A percentile compares a stretch with the other conserved stretches of the same genome.
These are phyloP conservation scores for Inosperma sp. DNA, from an alignment of 768 basidiomycete species.

Conservation along the genomic window DNA sequence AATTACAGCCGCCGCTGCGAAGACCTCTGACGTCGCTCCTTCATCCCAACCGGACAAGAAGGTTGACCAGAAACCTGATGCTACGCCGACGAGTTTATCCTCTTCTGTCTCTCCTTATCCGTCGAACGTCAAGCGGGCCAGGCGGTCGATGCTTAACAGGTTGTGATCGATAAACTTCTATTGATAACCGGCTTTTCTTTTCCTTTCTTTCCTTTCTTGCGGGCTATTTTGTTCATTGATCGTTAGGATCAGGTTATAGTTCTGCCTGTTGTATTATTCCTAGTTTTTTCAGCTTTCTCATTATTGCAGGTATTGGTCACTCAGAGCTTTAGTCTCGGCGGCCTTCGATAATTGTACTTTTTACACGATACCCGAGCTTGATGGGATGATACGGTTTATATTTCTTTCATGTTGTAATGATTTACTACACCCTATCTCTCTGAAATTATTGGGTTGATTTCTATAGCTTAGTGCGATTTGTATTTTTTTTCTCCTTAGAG, in stretches of 20 bases:
- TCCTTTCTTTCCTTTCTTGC: constrained; percentile 8
- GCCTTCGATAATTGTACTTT: too few species aligned
- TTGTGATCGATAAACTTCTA: background rate
- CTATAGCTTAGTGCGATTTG: too few species aligned
- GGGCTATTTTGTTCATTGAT: constrained; percentile 8
- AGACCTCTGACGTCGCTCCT: too few species aligned
- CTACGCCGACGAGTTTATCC: constrained; percentile 2
- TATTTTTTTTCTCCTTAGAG: too few species aligned
- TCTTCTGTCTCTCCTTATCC: constrained; percentile 1
- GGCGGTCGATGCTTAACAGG: constrained; percentile 10
- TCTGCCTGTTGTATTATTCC: background rate
- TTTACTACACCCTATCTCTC: too few species aligned
- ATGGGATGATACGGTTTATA: too few species aligned
- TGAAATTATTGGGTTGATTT: too few species aligned
- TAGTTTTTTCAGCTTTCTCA: background rate
- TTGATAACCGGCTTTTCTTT: background rate
- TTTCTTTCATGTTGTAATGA: too few species aligned
- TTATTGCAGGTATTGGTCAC: too few species aligned
- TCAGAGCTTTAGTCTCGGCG: too few species aligned
- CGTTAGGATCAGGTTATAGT: constrained; percentile 3
- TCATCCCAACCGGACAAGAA: constrained; percentile 4
- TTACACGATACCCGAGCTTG: too few species aligned
- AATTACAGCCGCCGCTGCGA: background rate
- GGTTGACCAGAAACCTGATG: constrained; percentile 1
- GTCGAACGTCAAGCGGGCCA: background rate